Evolutionary conservation across 169 alveolate genomes (phyloP), one percentile per base, ranked within the genome.

Genomic region (Plasmodium malariae): DNA sequence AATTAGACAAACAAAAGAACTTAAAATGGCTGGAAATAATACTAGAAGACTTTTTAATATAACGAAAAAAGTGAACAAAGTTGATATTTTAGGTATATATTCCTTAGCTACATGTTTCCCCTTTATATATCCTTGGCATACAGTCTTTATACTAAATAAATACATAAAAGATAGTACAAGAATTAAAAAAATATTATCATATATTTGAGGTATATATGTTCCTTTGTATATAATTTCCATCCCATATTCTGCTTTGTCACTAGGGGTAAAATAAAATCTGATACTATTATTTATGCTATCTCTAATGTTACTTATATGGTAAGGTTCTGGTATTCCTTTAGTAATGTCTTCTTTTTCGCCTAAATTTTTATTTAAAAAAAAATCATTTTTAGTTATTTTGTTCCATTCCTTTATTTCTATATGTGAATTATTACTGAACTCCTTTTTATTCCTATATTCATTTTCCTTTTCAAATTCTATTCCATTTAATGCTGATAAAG

Each of bases 401-500:
- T 57, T 80, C 90, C 90, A 80, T 11, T 54, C 28, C 19, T 5
- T 80, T 7, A 26, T 37, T 67, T 24, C 85, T 43, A 55, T 40
- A 48, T 71, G 14, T 48, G 21, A 17, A 45, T 67, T 34, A 11
- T 32, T 19, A 6, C 36, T 28, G 1, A 24, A 9, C 3, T 36
- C 49, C 7, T 40, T 43, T 19, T 24, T 67, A 71, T 26, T 48
- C 19, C 30, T 32, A 21, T 12, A 51, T 9, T 32, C 87, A 3
- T 51, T 62, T 19, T 21, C 40, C 3, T 70, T 55, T 40, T 71
- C 76, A 9, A 12, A 26, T 9, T 26, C 34, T 49, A 63, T 19
- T 28, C 90, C 90, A 11, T 80, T 80, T 28, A 80, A 45, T 24
- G 90, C 90, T 28, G 90, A 80, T 55, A 80, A 45, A n/a, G 90